These are phyloP conservation scores for Stemphylium lycopersici DNA, from an alignment of 2,329 filamentous ascomycete genomes.

Conservation along the genomic window DNA sequence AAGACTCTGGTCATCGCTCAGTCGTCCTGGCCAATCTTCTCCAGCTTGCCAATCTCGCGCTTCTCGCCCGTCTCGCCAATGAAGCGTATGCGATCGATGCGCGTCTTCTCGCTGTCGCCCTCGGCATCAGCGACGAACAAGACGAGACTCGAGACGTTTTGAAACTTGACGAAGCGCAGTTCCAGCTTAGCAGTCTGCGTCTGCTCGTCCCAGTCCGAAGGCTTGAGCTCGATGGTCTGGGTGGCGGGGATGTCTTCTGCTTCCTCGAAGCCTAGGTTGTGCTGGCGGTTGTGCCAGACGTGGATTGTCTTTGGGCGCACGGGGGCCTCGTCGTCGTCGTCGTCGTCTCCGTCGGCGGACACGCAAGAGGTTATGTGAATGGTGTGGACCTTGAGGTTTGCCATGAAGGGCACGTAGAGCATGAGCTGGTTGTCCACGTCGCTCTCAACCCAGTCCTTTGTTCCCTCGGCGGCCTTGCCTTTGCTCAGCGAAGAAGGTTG, in stretches of 20 bases:
- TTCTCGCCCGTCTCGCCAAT: slow-evolving; percentile 92
- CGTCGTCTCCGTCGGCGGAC: slow-evolving; percentile 53
- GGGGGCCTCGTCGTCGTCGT: slow-evolving; percentile 73
- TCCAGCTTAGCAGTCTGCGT: slow-evolving; percentile 59
- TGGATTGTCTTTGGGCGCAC: slow-evolving; percentile 84
- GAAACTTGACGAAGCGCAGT: slow-evolving; percentile 95
- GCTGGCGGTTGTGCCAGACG: slow-evolving; percentile 84
- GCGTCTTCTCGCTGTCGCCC: slow-evolving; percentile 82
- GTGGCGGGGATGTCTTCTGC: slow-evolving; percentile 84
- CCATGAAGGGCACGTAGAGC: slow-evolving; percentile 88
- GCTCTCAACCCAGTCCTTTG: slow-evolving; percentile 87
- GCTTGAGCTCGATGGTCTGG: slow-evolving; percentile 76
- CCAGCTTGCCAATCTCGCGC: slow-evolving; percentile 89
- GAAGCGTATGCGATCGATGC: slow-evolving; percentile 77
- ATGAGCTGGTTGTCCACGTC: slow-evolving; percentile 97
- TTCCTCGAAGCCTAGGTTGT: slow-evolving; percentile 94
- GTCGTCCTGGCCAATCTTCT: slow-evolving; percentile 83
- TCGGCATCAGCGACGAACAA: slow-evolving; percentile 85
- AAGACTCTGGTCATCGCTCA: slow-evolving; percentile 1
- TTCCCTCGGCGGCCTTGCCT: slow-evolving; percentile 59
- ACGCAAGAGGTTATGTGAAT: slow-evolving; percentile 83
- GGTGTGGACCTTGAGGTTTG: slow-evolving; percentile 87
- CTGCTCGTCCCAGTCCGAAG: slow-evolving; percentile 73
- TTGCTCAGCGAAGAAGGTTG: slow-evolving; percentile 68
- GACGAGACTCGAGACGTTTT: slow-evolving; percentile 85